Evolutionary conservation across 768 basidiomycete species (phyloP), one percentile per base, ranked within the genome.

Genomic region (Brasilioporus rufonigricans): DNA sequence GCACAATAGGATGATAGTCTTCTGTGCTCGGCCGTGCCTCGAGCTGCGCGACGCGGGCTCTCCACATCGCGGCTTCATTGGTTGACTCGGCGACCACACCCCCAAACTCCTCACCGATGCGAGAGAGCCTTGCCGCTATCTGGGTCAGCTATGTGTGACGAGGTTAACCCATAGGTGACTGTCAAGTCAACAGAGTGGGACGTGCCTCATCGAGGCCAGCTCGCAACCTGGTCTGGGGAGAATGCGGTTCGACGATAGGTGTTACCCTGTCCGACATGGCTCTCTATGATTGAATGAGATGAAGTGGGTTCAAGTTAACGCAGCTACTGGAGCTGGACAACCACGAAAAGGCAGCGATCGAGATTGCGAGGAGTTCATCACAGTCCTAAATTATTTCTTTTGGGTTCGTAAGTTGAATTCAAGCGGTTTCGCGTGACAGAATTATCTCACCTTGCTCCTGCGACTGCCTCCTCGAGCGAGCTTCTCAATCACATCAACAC

Each of bases 21-120:
- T 70, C 61, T 21, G 56, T 39, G 44, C 62, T 65, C 2, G 48
- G 38, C 38, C 62, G 60, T 14, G 61, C 58, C 53, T 82, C 75
- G 24, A 80, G 72, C 24, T 77, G 74, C 12, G 68, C 60, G 14
- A 73, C 64, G 31, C 74, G 74, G 31, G 53, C 61, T 21, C 59
- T 55, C 61, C 44, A 59, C 44, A 40, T 49, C 27, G 60, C 58
- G 13, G 63, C 56, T 29, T 69, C 66, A 29, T 69, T 63, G n/a
- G 64, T 29, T 11, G 57, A 61, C 14, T 57, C 61, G n/a, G 60
- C 38, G 36, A 63, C 47, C 1, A 43, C 56, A 3, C 66, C 56
- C 39, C 55, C 56, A 43, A 70, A 72, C 59, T 72, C 72, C 32
- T 63, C 59, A 29, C 72, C 70, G n/a, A 75, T 65, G 18, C 50